These are phyloP conservation scores for Scheffersomyces titani DNA, from an alignment of 1,139 yeast genomes.

Conservation along the genomic window DNA sequence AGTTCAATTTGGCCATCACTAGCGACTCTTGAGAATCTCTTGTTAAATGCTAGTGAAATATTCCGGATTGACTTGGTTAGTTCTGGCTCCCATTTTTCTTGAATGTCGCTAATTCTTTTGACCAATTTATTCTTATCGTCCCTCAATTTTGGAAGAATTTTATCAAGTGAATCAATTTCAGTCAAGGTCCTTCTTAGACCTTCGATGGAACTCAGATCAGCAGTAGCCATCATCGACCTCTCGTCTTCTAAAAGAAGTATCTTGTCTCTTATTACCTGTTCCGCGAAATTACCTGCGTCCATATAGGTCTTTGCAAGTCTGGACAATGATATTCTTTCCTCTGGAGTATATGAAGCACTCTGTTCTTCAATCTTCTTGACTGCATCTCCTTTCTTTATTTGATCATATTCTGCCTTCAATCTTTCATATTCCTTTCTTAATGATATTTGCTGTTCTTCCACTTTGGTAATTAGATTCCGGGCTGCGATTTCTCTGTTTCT, in stretches of 20 bases:
- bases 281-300: conserved; percentile 43
- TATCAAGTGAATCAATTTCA: conserved; percentile 31
- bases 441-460: conserved; percentile 30
- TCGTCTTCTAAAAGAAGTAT: conserved; percentile 41
- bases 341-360: conserved; percentile 41
- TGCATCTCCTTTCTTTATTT: conserved; percentile 46
- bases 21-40: conserved; percentile 71
- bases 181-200: conserved; percentile 30
- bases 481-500: conserved; percentile 37
- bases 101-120: conserved; percentile 39
- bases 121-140: conserved; percentile 26
- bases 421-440: conserved; percentile 34
- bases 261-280: conserved; percentile 29
- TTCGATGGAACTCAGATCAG: conserved; percentile 39
- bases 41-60: conserved; percentile 65
- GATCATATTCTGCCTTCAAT: conserved; percentile 44
- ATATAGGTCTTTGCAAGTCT: conserved; percentile 47
- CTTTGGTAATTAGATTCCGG: conserved; percentile 30
- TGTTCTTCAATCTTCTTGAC: conserved; percentile 42
- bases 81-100: conserved; percentile 58
- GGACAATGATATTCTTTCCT: conserved; percentile 42
- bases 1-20: conserved; percentile 80
- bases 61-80: conserved; percentile 49
- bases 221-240: conserved; percentile 37
- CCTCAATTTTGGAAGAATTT: conserved; percentile 35